Evolutionary conservation across 805 yeast genomes (phyloP).

Genomic region (Candida ascalaphidarum): DNA sequence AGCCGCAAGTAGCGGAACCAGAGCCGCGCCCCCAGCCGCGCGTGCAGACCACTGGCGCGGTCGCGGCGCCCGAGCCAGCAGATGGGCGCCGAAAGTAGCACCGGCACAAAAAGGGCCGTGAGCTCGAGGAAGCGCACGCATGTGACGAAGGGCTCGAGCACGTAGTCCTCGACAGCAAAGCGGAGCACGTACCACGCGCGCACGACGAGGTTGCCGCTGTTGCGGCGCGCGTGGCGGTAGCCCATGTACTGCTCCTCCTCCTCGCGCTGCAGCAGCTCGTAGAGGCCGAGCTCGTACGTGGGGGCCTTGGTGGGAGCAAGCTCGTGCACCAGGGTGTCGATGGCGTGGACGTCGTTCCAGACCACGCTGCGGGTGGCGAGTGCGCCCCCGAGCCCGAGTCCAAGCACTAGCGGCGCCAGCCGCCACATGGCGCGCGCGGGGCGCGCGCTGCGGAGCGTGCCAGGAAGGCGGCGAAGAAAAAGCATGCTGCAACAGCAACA

Average conservation of each 20-base stretch:
- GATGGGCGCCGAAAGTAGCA: constrained; percentile 58
- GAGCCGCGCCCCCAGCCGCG: constrained; percentile 48
- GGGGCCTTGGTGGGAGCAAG: constrained; percentile 44
- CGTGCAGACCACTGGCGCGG: constrained; percentile 14
- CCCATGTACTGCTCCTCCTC: constrained; percentile 25
- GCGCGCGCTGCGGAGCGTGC: too few relatives aligned
- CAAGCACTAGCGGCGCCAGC: too few relatives aligned
- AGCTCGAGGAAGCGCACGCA: constrained; percentile 63
- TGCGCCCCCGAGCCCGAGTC: too few relatives aligned
- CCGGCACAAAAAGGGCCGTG: constrained; percentile 59
- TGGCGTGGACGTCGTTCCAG: constrained; percentile 25
- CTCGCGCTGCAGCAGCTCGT: constrained; percentile 51
- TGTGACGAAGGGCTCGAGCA: constrained; percentile 65
- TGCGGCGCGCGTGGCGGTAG: constrained; percentile 19
- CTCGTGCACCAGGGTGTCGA: constrained; percentile 26
- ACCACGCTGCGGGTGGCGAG: too few relatives aligned
- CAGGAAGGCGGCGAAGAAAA: too few relatives aligned
- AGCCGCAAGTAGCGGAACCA: constrained; percentile 66
- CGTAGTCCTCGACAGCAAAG: constrained; percentile 41
- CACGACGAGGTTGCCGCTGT: constrained; percentile 12
- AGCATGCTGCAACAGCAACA: too few relatives aligned
- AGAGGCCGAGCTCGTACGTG: constrained; percentile 65
- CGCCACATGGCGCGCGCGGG: too few relatives aligned
- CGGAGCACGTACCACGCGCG: constrained; percentile 30
- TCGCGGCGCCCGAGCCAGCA: constrained; percentile 43